Evolutionary conservation across 2,329 filamentous ascomycete genomes (phyloP), one percentile per base, ranked within the genome.

Genomic region (Neodidymelliopsis sp.): DNA sequence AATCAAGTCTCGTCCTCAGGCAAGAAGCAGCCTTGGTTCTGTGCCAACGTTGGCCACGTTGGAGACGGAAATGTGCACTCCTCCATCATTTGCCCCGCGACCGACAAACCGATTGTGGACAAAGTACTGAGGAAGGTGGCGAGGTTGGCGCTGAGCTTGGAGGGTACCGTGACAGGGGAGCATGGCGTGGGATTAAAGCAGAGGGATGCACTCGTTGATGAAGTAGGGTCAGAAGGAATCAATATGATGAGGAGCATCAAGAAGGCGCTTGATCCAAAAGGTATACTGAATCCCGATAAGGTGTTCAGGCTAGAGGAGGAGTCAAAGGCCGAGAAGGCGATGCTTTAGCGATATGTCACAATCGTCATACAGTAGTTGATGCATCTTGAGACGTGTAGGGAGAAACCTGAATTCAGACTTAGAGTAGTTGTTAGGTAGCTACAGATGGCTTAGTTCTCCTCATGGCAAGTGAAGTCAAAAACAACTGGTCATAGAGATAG

Each of bases 211-310:
- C 78, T 94, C 38, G 79, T 82, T 6, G 87, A 92, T 60, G 90
- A 94, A 74, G 79, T 94, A 20, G 89, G 90, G 10, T 76, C 82
- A 70, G 79, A 75, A 10, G 89, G 89, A 0, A 88, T 94, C 5
- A 87, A 90, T 71, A 77, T 84, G 15, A 94, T 94, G 90, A 82
- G 90, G 73, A 88, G 85, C 83, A 82, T 93, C 67, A 94, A 94
- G 77, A 78, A 83, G 57, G 85, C 87, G 0, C 84, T 91, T 54
- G 90, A 94, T 73, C 89, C 89, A 2, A 78, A 89, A 28, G 81
- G 82, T 40, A 72, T 86, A 49, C 75, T 86, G 33, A 86, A 86
- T 62, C 84, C 81, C 50, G 83, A 85, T 66, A 87, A 87, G 67
- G 78, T 86, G 20, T 77, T 86, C 34, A 75, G 79, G 15, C 69